Evolutionary conservation across 1,284 basidiomycete species (phyloP).

Genomic region (Pholiota adiposa): DNA sequence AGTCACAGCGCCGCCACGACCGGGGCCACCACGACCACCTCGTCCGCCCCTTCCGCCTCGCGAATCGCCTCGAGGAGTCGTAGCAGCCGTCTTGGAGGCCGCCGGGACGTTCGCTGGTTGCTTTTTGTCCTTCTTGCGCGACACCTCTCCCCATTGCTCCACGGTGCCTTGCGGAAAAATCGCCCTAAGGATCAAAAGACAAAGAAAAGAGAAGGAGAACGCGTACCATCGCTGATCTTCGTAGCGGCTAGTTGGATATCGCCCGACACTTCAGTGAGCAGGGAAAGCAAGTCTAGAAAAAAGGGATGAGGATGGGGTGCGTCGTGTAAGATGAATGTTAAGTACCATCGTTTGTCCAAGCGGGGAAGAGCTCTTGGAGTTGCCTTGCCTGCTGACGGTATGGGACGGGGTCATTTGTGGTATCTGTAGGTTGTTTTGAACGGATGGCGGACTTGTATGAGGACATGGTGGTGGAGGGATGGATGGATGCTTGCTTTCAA

Average conservation of each 20-base stretch:
- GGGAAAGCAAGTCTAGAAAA: constrained; percentile 71
- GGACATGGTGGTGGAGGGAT: constrained; percentile 46
- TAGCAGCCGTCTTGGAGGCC: constrained; percentile 52
- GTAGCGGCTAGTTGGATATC: constrained; percentile 77
- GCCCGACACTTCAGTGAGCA: constrained; percentile 74
- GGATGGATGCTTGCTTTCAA: constrained; percentile 27
- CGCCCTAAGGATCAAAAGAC: constrained; percentile 13
- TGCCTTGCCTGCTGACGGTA: constrained; percentile 57
- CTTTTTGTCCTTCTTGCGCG: constrained; percentile 89
- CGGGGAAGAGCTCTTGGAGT: constrained; percentile 79
- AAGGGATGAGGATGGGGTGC: constrained; percentile 22
- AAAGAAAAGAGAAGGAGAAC: constrained; percentile 12
- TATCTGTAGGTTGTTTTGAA: constrained; percentile 40
- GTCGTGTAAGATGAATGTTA: constrained; percentile 14
- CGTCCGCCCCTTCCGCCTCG: constrained; percentile 71
- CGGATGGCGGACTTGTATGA: constrained; percentile 56
- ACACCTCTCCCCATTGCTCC: constrained; percentile 86
- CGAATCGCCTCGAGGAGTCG: constrained; percentile 56
- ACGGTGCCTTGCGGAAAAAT: constrained; percentile 64
- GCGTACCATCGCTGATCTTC: constrained; percentile 81
- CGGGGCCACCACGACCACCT: constrained; percentile 62
- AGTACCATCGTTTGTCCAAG: constrained; percentile 77
- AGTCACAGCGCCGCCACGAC: constrained; percentile 58
- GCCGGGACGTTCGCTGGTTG: constrained; percentile 34
- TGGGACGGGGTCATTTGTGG: constrained; percentile 40